Evolutionary conservation across 495 filamentous ascomycete species (phyloP).

Genomic region (Cetradonia linearis): DNA sequence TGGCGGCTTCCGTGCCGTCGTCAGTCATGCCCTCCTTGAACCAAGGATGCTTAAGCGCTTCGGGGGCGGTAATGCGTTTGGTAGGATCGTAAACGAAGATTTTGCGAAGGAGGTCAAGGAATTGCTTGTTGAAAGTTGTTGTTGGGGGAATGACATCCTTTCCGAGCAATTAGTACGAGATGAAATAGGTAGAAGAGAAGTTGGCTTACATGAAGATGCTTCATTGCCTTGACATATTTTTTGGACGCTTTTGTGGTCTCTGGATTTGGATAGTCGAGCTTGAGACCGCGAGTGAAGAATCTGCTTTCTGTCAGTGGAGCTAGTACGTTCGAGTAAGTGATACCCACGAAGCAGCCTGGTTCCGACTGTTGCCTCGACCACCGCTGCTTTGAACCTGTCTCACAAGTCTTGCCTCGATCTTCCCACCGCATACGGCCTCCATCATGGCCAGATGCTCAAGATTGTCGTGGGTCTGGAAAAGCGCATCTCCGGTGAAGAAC

Average conservation of each 20-base stretch:
- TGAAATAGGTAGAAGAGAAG: neutral
- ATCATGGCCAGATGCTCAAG: constrained; percentile 99
- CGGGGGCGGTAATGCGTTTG: constrained; percentile 67
- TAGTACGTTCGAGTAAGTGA: neutral
- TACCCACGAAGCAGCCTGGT: constrained; percentile 73
- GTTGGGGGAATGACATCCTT: constrained; percentile 83
- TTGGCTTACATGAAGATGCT: constrained; percentile 61
- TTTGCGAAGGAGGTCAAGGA: constrained; percentile 74
- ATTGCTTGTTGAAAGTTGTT: constrained; percentile 68
- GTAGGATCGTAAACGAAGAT: constrained; percentile 96
- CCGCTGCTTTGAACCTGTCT: constrained; percentile 56
- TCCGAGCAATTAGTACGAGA: neutral
- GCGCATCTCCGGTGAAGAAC: constrained; percentile 93
- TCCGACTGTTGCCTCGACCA: constrained; percentile 54
- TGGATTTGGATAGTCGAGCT: constrained; percentile 76
- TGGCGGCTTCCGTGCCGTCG: constrained; percentile 86
- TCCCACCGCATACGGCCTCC: constrained; percentile 72
- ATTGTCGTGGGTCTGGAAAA: constrained; percentile 98
- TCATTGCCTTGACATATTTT: constrained; percentile 95
- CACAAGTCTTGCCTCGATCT: constrained; percentile 67
- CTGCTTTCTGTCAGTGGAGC: constrained; percentile 35
- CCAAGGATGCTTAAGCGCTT: constrained; percentile 8
- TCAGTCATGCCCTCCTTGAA: constrained; percentile 58
- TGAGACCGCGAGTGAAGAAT: constrained; percentile 66
- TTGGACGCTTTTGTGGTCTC: constrained; percentile 83